Percentiles rank a stretch among this genome's conserved stretches.
These are phyloP conservation scores for Clavispora carvajalis DNA, from an alignment of 805 yeast genomes.

Conservation along the genomic window DNA sequence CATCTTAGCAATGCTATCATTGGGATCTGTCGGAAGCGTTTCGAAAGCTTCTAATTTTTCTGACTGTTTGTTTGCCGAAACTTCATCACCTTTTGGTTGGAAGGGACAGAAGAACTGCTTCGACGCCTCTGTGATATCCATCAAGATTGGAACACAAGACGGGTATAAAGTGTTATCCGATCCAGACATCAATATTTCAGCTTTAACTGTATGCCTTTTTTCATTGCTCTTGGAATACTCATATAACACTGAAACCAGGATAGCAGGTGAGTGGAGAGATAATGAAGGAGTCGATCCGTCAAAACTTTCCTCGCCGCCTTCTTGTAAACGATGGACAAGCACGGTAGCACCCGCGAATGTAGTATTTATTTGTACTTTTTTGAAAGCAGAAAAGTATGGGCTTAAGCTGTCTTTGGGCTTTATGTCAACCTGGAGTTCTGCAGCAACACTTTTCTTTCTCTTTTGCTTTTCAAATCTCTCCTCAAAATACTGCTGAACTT, in stretches of 20 bases:
- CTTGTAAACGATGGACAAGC: slow-evolving; percentile 40
- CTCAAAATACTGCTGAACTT: slow-evolving; percentile 33
- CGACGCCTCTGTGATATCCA: slow-evolving; percentile 50
- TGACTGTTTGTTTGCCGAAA: neutral
- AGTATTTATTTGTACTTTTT: slow-evolving; percentile 43
- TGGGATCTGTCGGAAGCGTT: neutral
- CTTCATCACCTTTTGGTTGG: slow-evolving; percentile 1
- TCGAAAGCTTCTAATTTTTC: neutral
- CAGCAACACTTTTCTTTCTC: slow-evolving; percentile 1
- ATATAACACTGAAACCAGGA: slow-evolving; percentile 54
- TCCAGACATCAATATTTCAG: slow-evolving; percentile 57
- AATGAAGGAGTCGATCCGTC: slow-evolving; percentile 41
- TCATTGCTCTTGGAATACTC: slow-evolving; percentile 25
- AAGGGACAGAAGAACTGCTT: slow-evolving; percentile 42
- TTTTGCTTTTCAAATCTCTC: slow-evolving; percentile 14
- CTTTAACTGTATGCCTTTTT: slow-evolving; percentile 41
- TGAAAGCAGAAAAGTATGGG: neutral
- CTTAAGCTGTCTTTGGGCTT: neutral
- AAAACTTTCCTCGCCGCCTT: slow-evolving; percentile 21
- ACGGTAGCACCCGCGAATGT: slow-evolving; percentile 70
- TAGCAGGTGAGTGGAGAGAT: slow-evolving; percentile 69
- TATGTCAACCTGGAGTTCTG: neutral
- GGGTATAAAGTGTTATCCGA: slow-evolving; percentile 70
- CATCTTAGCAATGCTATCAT: slow-evolving; percentile 16
- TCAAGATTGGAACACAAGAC: slow-evolving; percentile 71